Base-by-base conservation (phyloP, 2,329 filamentous ascomycete species). In the Aspergillus felis region DNA sequence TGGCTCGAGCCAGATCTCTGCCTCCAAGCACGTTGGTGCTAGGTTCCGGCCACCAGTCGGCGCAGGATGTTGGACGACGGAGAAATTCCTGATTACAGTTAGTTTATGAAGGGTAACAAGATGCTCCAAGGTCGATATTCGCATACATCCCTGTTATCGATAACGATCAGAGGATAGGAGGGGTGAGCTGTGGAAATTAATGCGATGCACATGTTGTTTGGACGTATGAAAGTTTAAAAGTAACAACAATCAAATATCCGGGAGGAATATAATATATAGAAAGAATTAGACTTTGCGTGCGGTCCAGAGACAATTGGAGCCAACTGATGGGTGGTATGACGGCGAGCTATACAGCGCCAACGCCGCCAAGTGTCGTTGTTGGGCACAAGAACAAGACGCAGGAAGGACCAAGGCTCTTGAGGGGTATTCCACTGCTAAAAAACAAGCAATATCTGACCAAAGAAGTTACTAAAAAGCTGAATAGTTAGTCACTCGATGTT, bases 151-250 rank as follows among this genome's bases (percentile, higher is more conserved):
- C 90, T 84, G 72, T 93, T 93, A 76, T 92, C 85, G 69, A 92
- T 79, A 59, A 90, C 76, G 65, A 93, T 88, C 59, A 92, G 80
- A 27, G 87, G 82, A 74, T 92, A 92, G 63, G 83, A 79, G 9
- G 90, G 89, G 69, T 92, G 89, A 49, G 87, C 82, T 20, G 89
- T 92, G 27, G 89, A 90, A 57, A 91, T 78, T 49, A 92, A 79
- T 51, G 86, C 87, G 75, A 92, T 92, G 71, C 90, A 92, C 89
- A 92, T 51, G 55, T 67, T 53, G 50, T 76, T 73, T 78, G 32
- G 32, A 17, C 3, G 32, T 38, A 38, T 78, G n/a, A 78, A 61
- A 10, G 79, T 67, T 12, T 76, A 77, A 3, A 79, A 62, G 4
- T 78, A 58, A 44, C 22, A 38, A 51, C 22, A 7, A 24, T 9